Percentiles rank a stretch among this genome's conserved stretches.
phyloP scores from a whole-genome alignment of 495 filamentous ascomycete genomes.

The Annulohypoxylon moriforme region DNA sequence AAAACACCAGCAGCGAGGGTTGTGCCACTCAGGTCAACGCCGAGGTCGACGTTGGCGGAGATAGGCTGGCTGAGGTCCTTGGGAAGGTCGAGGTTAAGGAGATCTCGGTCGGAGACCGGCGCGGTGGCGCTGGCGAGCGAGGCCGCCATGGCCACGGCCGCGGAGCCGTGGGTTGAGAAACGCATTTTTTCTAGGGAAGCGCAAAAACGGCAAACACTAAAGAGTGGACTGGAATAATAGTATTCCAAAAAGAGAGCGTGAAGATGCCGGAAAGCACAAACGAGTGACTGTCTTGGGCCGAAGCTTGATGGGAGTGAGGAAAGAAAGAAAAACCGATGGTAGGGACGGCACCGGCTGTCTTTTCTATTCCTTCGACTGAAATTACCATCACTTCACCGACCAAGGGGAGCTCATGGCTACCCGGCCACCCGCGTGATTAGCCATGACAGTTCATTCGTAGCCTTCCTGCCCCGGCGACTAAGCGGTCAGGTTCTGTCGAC shows the following conservation, averaged over 20 bases:
- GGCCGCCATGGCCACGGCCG: conserved; percentile 48
- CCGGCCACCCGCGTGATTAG: conserved; percentile 42
- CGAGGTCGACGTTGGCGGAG: conserved; percentile 40
- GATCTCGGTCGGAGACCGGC: conserved; percentile 37
- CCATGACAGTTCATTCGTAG: conserved; percentile 20
- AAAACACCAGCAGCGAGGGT: conserved; percentile 45
- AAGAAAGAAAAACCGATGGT: conserved; percentile 9
- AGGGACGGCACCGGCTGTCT: conserved; percentile 39
- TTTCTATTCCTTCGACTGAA: conserved; percentile 46
- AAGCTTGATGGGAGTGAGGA: conserved; percentile 47
- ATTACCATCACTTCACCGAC: conserved; percentile 38
- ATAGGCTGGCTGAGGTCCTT: conserved; percentile 45
- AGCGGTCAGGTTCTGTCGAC: conserved; percentile 36
- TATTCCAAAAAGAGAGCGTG: conserved; percentile 45
- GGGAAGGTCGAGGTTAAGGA: conserved; percentile 36
- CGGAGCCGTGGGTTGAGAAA: conserved; percentile 48
- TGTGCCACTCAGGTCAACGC: conserved; percentile 42
- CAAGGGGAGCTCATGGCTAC: conserved; percentile 29
- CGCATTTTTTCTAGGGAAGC: conserved; percentile 41
- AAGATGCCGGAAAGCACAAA: conserved; percentile 47
- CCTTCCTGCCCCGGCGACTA: conserved; percentile 16
- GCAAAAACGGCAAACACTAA: conserved; percentile 41
- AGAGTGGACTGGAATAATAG: conserved; percentile 49
- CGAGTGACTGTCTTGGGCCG: conserved; percentile 47
- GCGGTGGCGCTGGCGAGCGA: conserved; percentile 46